Evolutionary conservation across 108 stramenopile genomes (phyloP).

Genomic region (Epipyxis sp.): DNA sequence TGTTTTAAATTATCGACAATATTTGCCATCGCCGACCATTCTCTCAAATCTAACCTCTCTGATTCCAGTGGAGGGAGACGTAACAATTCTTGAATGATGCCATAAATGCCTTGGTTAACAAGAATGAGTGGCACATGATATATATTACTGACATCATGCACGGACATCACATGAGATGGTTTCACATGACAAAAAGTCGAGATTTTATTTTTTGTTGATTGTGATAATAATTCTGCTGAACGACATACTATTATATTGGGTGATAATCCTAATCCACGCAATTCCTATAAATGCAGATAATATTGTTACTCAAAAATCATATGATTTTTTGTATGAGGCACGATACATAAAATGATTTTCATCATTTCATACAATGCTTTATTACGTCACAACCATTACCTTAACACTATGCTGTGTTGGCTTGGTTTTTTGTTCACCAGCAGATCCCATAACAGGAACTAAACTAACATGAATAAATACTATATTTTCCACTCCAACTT

Average conservation of each 20-base stretch:
- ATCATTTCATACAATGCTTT: too few species aligned
- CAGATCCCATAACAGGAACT: slow-evolving; percentile 82
- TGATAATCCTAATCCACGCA: slow-evolving; percentile 80
- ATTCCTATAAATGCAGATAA: slow-evolving; percentile 91
- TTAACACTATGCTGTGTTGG: slow-evolving; percentile 79
- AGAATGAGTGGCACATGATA: slow-evolving; percentile 95
- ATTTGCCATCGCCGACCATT: slow-evolving; percentile 83
- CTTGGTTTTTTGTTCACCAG: slow-evolving; percentile 99
- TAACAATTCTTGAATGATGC: slow-evolving; percentile 63
- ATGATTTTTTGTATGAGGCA: too few species aligned
- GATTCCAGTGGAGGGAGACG: too few species aligned
- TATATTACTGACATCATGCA: slow-evolving; percentile 97
- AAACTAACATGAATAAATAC: slow-evolving; percentile 90
- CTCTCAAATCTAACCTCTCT: slow-evolving; percentile 62
- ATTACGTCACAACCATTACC: neutral
- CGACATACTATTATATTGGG: slow-evolving; percentile 95
- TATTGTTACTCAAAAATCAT: too few species aligned
- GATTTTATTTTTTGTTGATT: slow-evolving; percentile 80
- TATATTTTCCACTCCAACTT: slow-evolving; percentile 88
- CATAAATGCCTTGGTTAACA: slow-evolving; percentile 70
- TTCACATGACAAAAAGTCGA: slow-evolving; percentile 91
- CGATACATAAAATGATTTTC: too few species aligned
- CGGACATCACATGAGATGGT: slow-evolving; percentile 74
- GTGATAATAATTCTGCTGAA: slow-evolving; percentile 61
- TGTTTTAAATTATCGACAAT: slow-evolving; percentile 67